Evolutionary conservation across 495 filamentous ascomycete genomes (phyloP).

Genomic region (Hypoxylon intermedium): DNA sequence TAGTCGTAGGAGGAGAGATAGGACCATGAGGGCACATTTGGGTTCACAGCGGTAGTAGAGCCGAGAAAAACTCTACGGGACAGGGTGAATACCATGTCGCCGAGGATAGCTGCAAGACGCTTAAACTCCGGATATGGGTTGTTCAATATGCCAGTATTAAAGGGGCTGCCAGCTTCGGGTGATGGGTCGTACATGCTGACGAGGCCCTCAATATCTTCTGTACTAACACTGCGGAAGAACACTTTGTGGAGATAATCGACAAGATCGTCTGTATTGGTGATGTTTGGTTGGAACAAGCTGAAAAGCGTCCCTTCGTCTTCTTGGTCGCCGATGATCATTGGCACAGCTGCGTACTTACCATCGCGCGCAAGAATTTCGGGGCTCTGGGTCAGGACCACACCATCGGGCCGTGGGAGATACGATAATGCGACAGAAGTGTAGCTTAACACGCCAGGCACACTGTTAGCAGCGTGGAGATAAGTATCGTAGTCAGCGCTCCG

Average conservation of each 20-base stretch:
- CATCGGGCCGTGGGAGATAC: slow-evolving; percentile 71
- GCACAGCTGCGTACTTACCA: slow-evolving; percentile 63
- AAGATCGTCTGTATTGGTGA: slow-evolving; percentile 63
- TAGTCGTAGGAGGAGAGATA: slow-evolving; percentile 73
- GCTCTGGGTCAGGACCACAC: slow-evolving; percentile 60
- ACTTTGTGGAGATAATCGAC: slow-evolving; percentile 63
- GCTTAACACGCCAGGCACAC: slow-evolving; percentile 67
- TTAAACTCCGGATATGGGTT: slow-evolving; percentile 78
- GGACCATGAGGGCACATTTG: slow-evolving; percentile 69
- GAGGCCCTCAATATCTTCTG: slow-evolving; percentile 54
- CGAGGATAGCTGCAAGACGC: slow-evolving; percentile 75
- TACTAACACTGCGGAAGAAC: slow-evolving; percentile 62
- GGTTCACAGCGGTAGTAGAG: slow-evolving; percentile 49
- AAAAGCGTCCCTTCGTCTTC: slow-evolving; percentile 69
- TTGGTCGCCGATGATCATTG: slow-evolving; percentile 66
- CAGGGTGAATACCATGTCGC: slow-evolving; percentile 71
- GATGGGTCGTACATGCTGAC: slow-evolving; percentile 64
- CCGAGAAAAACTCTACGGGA: slow-evolving; percentile 66
- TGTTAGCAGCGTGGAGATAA: slow-evolving; percentile 70
- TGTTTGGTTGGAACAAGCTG: slow-evolving; percentile 66
- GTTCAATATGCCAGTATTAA: slow-evolving; percentile 67
- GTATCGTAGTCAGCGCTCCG: slow-evolving; percentile 63
- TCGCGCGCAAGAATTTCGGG: slow-evolving; percentile 59
- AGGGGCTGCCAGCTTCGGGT: slow-evolving; percentile 65
- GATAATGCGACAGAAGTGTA: slow-evolving; percentile 69